Conservation (phyloP, 331 rosid genomes). For the Rosa hybrid region DNA sequence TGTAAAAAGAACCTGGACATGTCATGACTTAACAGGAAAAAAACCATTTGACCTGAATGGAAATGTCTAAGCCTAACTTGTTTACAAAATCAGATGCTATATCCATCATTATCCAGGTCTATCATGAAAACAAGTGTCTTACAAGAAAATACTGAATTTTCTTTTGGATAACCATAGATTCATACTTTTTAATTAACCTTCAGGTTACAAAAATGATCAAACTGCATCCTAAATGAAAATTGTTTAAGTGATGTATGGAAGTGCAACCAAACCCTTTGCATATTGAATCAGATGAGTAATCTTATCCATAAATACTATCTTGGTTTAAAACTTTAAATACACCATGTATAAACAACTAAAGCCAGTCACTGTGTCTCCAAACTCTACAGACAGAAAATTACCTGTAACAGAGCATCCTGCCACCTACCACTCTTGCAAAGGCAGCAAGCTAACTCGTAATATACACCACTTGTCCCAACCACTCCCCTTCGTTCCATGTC, state of each 20-base stretch:
- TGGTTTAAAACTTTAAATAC: neutral
- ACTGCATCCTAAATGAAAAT: neutral
- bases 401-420: slow-evolving; percentile 83
- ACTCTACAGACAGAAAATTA: slow-evolving; percentile 27
- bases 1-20: neutral
- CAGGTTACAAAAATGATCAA: neutral
- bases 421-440: slow-evolving; percentile 86
- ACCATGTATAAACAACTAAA: neutral
- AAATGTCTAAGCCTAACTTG: neutral
- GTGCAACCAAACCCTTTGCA: neutral
- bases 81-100: neutral
- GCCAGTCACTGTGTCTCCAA: neutral
- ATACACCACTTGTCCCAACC: slow-evolving; percentile 68
- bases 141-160: neutral
- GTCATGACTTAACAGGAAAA: neutral
- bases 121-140: neutral
- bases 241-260: neutral
- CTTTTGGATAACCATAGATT: neutral
- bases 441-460: slow-evolving; percentile 91
- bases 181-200: slow-evolving; percentile 13
- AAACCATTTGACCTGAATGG: neutral
- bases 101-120: neutral
- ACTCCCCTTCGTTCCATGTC: slow-evolving; percentile 88
- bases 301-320: neutral
- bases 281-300: neutral